Conservation (phyloP, 495 filamentous ascomycete species). For the Neurospora africana region DNA sequence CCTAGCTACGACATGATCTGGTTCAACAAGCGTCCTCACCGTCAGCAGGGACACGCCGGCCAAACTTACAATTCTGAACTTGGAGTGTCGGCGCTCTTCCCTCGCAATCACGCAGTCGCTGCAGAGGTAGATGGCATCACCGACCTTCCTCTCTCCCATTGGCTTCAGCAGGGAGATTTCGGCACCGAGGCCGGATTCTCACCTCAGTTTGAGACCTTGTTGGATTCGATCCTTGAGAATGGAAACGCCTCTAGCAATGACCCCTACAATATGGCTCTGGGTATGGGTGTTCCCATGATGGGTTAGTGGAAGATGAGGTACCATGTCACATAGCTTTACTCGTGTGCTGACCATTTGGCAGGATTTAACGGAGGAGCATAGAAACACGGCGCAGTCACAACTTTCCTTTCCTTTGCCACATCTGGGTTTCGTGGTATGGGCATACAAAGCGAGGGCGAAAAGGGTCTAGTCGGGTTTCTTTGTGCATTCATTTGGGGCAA, state of each 20-base stretch:
- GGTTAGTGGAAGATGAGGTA: not conserved
- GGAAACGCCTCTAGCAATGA: not conserved
- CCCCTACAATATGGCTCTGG: not conserved
- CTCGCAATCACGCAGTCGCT: not conserved
- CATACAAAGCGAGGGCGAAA: not conserved
- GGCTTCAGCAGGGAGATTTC: not conserved
- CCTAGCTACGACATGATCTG: slow-evolving; percentile 15
- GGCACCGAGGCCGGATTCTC: not conserved
- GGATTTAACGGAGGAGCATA: not conserved
- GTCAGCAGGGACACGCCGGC: not conserved
- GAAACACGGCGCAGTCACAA: not conserved
- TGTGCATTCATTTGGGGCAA: not conserved
- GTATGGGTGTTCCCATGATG: not conserved
- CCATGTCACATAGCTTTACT: not conserved
- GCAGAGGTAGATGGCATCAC: not conserved
- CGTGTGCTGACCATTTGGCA: not conserved
- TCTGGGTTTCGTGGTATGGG: not conserved
- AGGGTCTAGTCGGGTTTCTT: not conserved
- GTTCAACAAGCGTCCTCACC: slow-evolving; percentile 8
- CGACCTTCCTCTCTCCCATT: not conserved
- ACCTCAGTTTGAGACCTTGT: not conserved
- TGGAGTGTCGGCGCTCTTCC: not conserved
- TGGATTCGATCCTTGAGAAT: not conserved
- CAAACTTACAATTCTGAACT: not conserved
- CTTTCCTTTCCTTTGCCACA: not conserved